Conservation (phyloP, 208 protist species). For the Novymonas esmeraldas region DNA sequence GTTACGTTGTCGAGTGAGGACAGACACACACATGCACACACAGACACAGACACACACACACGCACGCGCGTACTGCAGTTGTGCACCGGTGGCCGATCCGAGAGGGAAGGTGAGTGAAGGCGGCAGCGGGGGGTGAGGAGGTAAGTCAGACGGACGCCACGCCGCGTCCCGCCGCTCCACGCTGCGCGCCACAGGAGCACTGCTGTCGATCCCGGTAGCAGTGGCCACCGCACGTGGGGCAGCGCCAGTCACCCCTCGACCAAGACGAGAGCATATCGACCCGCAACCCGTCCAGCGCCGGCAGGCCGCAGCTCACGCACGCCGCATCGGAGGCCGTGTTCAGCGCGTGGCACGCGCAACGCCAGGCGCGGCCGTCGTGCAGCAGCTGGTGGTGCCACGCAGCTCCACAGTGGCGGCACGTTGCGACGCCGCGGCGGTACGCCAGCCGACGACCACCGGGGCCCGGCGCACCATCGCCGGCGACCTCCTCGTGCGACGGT, state of each 20-base stretch:
- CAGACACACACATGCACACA: too few relatives aligned
- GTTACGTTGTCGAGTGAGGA: too few relatives aligned
- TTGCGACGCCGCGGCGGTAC: slow-evolving; percentile 33
- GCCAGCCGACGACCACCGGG: slow-evolving; percentile 7
- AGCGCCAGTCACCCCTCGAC: slow-evolving; percentile 78
- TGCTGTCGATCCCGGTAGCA: slow-evolving; percentile 57
- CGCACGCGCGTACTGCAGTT: too few relatives aligned
- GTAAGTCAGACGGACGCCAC: background rate
- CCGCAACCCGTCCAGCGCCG: slow-evolving; percentile 40
- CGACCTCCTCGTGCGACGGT: background rate
- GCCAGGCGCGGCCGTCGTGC: slow-evolving; percentile 44
- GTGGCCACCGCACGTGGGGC: slow-evolving; percentile 47
- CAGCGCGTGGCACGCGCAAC: slow-evolving; percentile 74
- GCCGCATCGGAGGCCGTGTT: slow-evolving; percentile 27
- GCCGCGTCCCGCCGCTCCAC: background rate
- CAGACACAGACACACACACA: too few relatives aligned
- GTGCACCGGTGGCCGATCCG: too few relatives aligned
- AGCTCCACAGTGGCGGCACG: slow-evolving; percentile 54
- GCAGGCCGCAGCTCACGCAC: slow-evolving; percentile 64
- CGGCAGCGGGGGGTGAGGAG: too few relatives aligned
- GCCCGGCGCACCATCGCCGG: too few relatives aligned
- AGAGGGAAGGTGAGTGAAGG: too few relatives aligned
- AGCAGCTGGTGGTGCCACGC: slow-evolving; percentile 72
- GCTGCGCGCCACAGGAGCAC: slow-evolving; percentile 54
- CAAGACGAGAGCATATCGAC: slow-evolving; percentile 61